Percentiles rank a stretch among this genome's conserved stretches.
These are phyloP conservation scores for Rubia tinctorum DNA, from an alignment of 305 asterid genomes.

Conservation along the genomic window DNA sequence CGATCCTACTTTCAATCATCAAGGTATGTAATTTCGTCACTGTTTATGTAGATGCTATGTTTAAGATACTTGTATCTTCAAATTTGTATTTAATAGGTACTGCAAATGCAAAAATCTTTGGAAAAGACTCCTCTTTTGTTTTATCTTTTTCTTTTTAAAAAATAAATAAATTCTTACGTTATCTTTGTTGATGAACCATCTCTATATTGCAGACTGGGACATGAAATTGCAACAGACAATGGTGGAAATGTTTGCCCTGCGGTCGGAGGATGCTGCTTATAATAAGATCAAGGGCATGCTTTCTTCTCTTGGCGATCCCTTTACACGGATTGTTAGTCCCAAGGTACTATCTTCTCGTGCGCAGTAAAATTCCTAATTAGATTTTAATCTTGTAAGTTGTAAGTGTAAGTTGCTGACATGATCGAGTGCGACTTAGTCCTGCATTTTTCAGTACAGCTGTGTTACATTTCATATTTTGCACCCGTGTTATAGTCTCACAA, in stretches of 20 bases:
- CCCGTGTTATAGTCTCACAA: not conserved
- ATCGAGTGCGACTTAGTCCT: not conserved
- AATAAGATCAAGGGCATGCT: conserved; percentile 89
- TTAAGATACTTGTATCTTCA: not conserved
- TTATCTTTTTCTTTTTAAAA: no score
- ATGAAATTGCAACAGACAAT: conserved; percentile 84
- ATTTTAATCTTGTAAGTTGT: not conserved
- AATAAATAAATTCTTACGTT: not conserved
- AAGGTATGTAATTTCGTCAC: conserved; percentile 40
- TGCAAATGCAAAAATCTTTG: not conserved
- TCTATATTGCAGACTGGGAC: conserved; percentile 76
- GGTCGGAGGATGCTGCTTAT: conserved; percentile 96
- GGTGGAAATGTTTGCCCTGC: conserved; percentile 87
- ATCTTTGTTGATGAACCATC: not conserved
- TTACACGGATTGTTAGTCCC: conserved; percentile 87
- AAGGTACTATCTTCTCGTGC: conserved; percentile 38
- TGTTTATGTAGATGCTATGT: not conserved
- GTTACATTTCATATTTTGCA: not conserved
- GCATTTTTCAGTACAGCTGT: not conserved
- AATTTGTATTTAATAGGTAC: not conserved
- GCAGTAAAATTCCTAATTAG: not conserved
- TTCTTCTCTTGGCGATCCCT: conserved; percentile 95
- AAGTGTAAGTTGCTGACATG: not conserved
- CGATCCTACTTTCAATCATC: conserved; percentile 97
- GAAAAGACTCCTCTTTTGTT: not conserved